Evolutionary conservation across 225 moss, liverwort and hornwort species (phyloP), one percentile per base, ranked within the genome.

Genomic region (Polytrichum commune): DNA sequence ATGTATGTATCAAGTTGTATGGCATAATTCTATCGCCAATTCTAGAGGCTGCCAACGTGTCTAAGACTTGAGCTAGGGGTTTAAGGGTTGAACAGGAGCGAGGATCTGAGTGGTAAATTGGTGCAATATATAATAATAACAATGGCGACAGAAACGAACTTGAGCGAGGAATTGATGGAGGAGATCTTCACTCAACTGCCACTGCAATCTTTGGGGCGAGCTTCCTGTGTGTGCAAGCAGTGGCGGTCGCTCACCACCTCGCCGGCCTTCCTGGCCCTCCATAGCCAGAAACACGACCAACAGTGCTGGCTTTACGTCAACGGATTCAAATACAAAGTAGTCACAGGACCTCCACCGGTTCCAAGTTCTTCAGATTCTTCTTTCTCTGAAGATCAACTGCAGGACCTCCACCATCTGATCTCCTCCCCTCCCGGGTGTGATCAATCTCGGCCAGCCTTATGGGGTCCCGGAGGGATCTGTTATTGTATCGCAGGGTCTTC

Each of bases 271-370:
- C 74, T 79, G 18, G 29, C 69, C 24, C 66, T 70, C 2, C 69
- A 72, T 66, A 60, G 33, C 72, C 65, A 69, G 19, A 79, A 53
- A 53, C 74, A 82, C 64, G 79, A 77, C 76, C 69, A 74, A 54
- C 72, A 78, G 63, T 77, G 79, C 65, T 82, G 82, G 76, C 60
- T 85, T 13, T 85, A 79, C 53, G 72, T 85, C 65, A 85, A 79
- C 23, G 74, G 79, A 29, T 72, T 72, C 66, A 76, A 76, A 7
- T 79, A 79, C 60, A 7, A 1, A 7, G 46, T 46, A 33, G 66
- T 85, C 63, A 62, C 85, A 7, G 81, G 76, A 6, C 30, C 30
- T 27, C 7, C 29, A 19, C 2, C 65, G 25, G 5, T 22, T 5
- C 20, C 1, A 7, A 10, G 1, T 30, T 29, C 65, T 33, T 65